These are phyloP conservation scores for Podospora pseudocomata DNA, from an alignment of 495 filamentous ascomycete species.

Conservation along the genomic window DNA sequence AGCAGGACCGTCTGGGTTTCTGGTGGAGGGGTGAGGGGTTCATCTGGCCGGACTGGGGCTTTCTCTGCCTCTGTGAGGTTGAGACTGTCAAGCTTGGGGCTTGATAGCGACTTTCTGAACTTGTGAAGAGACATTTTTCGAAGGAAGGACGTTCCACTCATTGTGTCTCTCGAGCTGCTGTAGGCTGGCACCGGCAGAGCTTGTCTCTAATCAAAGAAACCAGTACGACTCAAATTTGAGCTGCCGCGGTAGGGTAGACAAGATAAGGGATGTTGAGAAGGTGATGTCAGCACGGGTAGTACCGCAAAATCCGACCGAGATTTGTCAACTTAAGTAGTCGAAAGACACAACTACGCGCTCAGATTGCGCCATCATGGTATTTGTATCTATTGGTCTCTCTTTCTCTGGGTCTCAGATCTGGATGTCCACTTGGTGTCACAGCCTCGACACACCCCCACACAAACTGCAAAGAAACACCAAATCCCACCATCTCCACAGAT, in stretches of 20 bases:
- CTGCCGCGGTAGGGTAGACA: neutral
- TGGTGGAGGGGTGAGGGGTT: constrained; percentile 7
- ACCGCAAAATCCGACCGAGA: neutral
- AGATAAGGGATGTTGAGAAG: constrained; percentile 6
- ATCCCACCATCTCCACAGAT: constrained; percentile 6
- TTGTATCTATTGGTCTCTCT: constrained; percentile 16
- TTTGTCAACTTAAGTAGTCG: neutral
- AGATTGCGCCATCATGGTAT: constrained; percentile 26
- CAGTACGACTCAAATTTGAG: neutral
- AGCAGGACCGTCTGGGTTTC: constrained; percentile 43
- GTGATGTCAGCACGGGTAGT: neutral
- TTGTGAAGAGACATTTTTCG: constrained; percentile 23
- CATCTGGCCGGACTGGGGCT: neutral
- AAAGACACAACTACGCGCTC: constrained; percentile 16
- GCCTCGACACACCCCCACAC: constrained; percentile 13
- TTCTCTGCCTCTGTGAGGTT: neutral
- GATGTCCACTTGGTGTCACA: neutral
- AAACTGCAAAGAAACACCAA: neutral
- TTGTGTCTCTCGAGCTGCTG: neutral
- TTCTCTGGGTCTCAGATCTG: neutral
- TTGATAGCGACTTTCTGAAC: constrained; percentile 13
- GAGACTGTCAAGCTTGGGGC: neutral
- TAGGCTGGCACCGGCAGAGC: neutral
- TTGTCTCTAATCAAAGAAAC: neutral
- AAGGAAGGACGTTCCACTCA: constrained; percentile 22